Evolutionary conservation across 2,329 filamentous ascomycete genomes (phyloP).

Genomic region (Nigrospora oryzae): DNA sequence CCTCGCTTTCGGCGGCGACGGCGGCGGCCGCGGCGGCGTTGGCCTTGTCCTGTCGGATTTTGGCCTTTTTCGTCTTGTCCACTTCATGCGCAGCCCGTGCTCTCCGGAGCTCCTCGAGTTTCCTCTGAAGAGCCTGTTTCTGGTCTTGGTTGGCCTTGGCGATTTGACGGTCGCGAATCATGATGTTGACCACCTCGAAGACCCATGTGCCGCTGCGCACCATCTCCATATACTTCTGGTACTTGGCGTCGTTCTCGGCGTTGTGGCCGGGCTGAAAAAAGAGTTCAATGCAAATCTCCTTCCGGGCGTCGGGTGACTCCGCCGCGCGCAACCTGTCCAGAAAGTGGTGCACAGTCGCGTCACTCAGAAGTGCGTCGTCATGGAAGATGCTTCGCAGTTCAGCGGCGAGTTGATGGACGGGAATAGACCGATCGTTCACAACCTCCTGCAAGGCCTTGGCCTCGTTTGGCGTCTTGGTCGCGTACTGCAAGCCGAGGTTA

Average conservation of each 20-base stretch:
- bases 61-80: constrained; percentile 19
- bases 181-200: constrained; percentile 18
- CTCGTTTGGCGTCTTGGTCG: constrained; percentile 13
- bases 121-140: constrained; percentile 22
- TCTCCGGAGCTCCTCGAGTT: constrained; percentile 37
- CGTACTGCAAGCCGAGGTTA: constrained; percentile 15
- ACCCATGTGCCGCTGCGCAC: constrained; percentile 18
- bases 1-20: constrained; percentile 22
- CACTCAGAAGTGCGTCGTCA: constrained; percentile 9
- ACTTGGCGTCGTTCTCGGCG: constrained; percentile 16
- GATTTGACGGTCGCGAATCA: constrained; percentile 22
- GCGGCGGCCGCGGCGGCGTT: constrained; percentile 24
- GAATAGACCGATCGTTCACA: constrained; percentile 16
- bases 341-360: constrained; percentile 20
- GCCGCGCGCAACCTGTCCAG: constrained; percentile 20
- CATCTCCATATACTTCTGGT: constrained; percentile 30
- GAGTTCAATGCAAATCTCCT: constrained; percentile 28
- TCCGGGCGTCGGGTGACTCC: constrained; percentile 22
- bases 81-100: constrained; percentile 34
- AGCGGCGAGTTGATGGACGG: constrained; percentile 15
- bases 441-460: constrained; percentile 16
- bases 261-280: constrained; percentile 31
- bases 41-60: constrained; percentile 31
- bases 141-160: constrained; percentile 23
- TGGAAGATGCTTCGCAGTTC: constrained; percentile 14